A percentile compares a stretch with the other conserved stretches of the same genome.
These are phyloP conservation scores for Starmerella stigmatis DNA, from an alignment of 805 yeast species.

Conservation along the genomic window DNA sequence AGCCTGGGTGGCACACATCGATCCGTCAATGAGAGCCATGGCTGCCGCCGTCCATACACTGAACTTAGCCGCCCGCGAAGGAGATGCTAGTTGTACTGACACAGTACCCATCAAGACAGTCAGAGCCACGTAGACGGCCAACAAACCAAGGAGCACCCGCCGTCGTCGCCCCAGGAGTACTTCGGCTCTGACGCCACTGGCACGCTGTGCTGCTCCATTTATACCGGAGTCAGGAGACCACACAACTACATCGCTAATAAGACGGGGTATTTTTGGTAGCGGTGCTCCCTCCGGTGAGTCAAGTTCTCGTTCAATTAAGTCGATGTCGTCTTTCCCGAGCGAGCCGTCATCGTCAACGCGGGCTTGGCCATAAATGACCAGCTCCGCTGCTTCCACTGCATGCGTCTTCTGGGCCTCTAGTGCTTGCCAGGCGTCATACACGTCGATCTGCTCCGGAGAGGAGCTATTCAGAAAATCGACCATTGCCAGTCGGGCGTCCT, in stretches of 20 bases:
- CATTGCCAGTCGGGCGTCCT: conserved; percentile 4
- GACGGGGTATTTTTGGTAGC: neutral
- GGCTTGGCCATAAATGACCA: conserved; percentile 2
- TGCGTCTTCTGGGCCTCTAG: conserved; percentile 2
- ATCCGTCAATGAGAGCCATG: conserved; percentile 2
- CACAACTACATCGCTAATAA: neutral
- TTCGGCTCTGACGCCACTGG: neutral
- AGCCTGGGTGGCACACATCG: neutral
- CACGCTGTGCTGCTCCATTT: neutral
- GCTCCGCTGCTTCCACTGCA: neutral
- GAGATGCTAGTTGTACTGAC: neutral
- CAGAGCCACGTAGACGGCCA: neutral
- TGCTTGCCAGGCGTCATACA: neutral
- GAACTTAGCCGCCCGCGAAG: neutral
- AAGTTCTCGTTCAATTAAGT: neutral
- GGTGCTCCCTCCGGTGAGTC: conserved; percentile 3
- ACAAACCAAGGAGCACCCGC: neutral
- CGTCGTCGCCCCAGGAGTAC: neutral
- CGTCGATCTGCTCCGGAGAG: neutral
- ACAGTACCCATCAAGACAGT: neutral
- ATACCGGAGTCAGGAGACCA: conserved; percentile 4
- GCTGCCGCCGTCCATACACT: conserved; percentile 5
- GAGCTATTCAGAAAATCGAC: neutral
- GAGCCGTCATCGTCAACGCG: neutral
- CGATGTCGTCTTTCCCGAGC: neutral